A percentile compares a stretch with the other conserved stretches of the same genome.
Conservation (phyloP, 148 eudicot genomes). For the Pouteria glomerata region DNA sequence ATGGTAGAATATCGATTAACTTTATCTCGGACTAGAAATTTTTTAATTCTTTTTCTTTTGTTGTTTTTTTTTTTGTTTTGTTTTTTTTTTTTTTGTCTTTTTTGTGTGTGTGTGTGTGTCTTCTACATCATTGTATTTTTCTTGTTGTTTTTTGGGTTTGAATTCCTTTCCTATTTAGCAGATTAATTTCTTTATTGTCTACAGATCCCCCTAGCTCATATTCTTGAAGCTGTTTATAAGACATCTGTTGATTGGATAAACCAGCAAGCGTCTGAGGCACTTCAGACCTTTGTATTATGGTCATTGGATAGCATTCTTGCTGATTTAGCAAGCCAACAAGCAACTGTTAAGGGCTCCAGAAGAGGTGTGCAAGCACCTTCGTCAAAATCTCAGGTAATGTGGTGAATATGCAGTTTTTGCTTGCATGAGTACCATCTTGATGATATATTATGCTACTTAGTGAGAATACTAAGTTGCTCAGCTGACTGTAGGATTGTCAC, state of each 20-base stretch:
- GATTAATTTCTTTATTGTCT: constrained; percentile 9
- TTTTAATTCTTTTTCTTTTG: too few species aligned
- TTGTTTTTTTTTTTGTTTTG: too few species aligned
- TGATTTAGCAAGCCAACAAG: constrained; percentile 49
- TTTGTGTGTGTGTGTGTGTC: too few species aligned
- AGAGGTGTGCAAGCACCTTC: constrained; percentile 50
- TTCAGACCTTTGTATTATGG: constrained; percentile 52
- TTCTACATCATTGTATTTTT: too few species aligned
- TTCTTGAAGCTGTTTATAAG: constrained; percentile 64
- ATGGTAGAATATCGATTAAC: too few species aligned
- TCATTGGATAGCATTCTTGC: constrained; percentile 56
- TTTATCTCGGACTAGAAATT: too few species aligned
- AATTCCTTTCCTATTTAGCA: neutral
- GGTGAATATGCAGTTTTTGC: neutral
- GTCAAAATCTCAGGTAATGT: constrained; percentile 70
- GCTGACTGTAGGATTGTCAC: too few species aligned
- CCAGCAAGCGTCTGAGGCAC: constrained; percentile 49
- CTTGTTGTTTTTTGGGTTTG: too few species aligned
- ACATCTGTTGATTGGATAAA: constrained; percentile 75
- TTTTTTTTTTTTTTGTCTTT: neutral
- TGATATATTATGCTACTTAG: too few species aligned
- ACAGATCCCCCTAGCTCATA: constrained; percentile 62
- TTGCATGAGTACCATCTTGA: too few species aligned
- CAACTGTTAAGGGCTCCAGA: constrained; percentile 51
- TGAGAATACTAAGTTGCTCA: too few species aligned